Evolutionary conservation across 192 early-diverging fungal species (phyloP).

Genomic region (Coemansia sp.): DNA sequence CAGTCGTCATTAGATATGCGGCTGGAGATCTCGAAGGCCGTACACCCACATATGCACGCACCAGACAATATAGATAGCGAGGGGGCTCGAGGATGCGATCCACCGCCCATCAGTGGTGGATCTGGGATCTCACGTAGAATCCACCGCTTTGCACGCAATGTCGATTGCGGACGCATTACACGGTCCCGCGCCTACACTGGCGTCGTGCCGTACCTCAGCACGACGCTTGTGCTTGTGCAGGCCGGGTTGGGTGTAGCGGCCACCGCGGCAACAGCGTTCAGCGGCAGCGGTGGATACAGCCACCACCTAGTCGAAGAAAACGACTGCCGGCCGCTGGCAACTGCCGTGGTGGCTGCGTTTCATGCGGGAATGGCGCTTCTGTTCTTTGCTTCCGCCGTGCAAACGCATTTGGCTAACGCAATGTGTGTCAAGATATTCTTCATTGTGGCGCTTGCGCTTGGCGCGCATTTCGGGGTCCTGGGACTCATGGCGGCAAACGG

Average conservation of each 20-base stretch:
- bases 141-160: neutral
- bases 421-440: slow-evolving; percentile 39
- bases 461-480: slow-evolving; percentile 17
- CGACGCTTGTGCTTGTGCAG: slow-evolving; percentile 11
- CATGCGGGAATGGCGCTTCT: slow-evolving; percentile 19
- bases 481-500: slow-evolving; percentile 3
- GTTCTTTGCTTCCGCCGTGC: slow-evolving; percentile 27
- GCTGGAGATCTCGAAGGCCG: slow-evolving; percentile 22
- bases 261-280: neutral
- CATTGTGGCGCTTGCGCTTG: slow-evolving; percentile 21
- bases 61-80: neutral
- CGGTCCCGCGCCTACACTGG: slow-evolving; percentile 3
- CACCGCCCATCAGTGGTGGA: neutral
- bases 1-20: neutral
- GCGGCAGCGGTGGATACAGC: neutral
- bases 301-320: slow-evolving; percentile 2
- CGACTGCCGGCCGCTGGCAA: slow-evolving; percentile 7
- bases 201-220: slow-evolving; percentile 20
- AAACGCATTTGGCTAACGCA: slow-evolving; percentile 27
- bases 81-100: neutral
- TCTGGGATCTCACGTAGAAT: neutral
- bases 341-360: neutral
- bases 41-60: slow-evolving; percentile 17
- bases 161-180: neutral
- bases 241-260: slow-evolving; percentile 8